Conservation (phyloP, 768 basidiomycete genomes). For the Thelephora ganbajun region DNA sequence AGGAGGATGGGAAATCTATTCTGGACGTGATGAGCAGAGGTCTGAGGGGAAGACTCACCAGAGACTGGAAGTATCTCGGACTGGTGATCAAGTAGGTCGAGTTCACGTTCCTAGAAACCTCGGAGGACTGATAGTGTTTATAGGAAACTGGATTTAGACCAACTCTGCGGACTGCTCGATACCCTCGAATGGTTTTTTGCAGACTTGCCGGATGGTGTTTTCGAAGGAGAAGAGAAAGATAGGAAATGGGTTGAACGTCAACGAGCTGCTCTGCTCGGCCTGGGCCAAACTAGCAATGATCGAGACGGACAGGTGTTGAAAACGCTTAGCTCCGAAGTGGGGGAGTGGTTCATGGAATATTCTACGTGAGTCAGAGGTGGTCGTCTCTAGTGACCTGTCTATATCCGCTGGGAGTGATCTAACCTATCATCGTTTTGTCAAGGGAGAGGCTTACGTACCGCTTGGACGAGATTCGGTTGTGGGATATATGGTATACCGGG, state of each 20-base stretch:
- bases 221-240: constrained; percentile 20
- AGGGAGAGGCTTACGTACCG: constrained; percentile 28
- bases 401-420: neutral
- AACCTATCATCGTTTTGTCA: neutral
- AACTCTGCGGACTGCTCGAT: constrained; percentile 25
- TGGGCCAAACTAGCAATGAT: neutral
- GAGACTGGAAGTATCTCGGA: constrained; percentile 30
- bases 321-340: constrained; percentile 17
- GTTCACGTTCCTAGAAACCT: neutral
- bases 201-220: constrained; percentile 18
- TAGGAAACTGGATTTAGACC: constrained; percentile 27
- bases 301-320: constrained; percentile 2
- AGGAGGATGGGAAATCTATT: constrained; percentile 9
- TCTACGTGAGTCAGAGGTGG: constrained; percentile 35
- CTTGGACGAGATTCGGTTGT: constrained; percentile 38
- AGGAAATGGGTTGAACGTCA: constrained; percentile 8
- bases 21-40: constrained; percentile 30
- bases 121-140: neutral
- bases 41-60: constrained; percentile 29
- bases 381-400: neutral
- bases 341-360: constrained; percentile 37
- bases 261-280: constrained; percentile 6
- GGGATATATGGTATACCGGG: constrained; percentile 68
- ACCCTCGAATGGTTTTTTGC: constrained; percentile 26
- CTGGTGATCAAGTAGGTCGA: constrained; percentile 32